phyloP scores from a whole-genome alignment of 129 eudicot species.

The Artemisia tridentata region DNA sequence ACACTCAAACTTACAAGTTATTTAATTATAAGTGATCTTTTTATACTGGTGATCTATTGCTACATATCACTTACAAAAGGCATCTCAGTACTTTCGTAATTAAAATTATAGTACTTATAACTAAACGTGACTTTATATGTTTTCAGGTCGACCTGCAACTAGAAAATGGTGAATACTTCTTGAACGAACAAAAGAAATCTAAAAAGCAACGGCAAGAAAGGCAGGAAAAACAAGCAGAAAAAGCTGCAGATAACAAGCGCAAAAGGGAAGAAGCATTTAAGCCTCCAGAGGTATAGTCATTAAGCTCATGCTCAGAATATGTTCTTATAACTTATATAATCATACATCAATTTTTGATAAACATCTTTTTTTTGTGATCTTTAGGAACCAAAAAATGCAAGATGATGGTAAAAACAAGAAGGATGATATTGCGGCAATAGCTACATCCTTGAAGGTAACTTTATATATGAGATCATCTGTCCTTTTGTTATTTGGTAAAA shows the following conservation, averaged over 20 bases:
- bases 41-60: too few species aligned
- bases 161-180: constrained; percentile 89
- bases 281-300: constrained; percentile 71
- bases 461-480: too few species aligned
- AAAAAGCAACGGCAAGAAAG: constrained; percentile 91
- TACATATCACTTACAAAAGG: too few species aligned
- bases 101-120: background rate
- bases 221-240: constrained; percentile 88
- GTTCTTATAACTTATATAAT: background rate
- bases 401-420: constrained; percentile 31
- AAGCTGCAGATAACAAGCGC: constrained; percentile 72
- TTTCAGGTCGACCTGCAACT: constrained; percentile 74
- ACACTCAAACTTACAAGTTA: too few species aligned
- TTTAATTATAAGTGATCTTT: too few species aligned
- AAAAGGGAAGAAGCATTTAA: constrained; percentile 76
- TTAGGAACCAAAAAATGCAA: constrained; percentile 55
- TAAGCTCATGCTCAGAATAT: background rate
- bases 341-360: background rate
- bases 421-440: constrained; percentile 51
- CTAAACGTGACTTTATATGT: background rate
- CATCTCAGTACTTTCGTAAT: too few species aligned
- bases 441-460: constrained; percentile 74
- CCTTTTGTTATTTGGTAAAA: too few species aligned
- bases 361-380: background rate
- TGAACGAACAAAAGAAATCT: constrained; percentile 77